A percentile compares a stretch with the other conserved stretches of the same genome.
These are phyloP conservation scores for Bothriochloa decipiens DNA, from an alignment of 176 grass and related monocot genomes.

Conservation along the genomic window DNA sequence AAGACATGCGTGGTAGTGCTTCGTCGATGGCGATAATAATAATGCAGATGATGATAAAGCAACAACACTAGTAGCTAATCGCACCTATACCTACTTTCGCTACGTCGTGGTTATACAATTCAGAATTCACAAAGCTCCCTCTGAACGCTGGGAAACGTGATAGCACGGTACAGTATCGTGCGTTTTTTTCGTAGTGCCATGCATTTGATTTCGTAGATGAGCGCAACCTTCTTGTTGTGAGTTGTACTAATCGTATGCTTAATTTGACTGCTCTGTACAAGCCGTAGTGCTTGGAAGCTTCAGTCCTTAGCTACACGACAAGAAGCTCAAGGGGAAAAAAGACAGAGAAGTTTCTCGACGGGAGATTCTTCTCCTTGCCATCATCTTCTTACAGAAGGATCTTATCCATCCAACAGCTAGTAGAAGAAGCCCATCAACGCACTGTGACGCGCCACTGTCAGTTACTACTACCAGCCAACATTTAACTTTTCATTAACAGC, in stretches of 20 bases:
- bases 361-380: neutral
- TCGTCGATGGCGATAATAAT: neutral
- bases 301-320: neutral
- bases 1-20: neutral
- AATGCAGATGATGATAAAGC: neutral
- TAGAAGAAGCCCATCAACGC: neutral
- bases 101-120: no score
- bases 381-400: neutral
- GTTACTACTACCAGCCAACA: neutral
- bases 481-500: neutral
- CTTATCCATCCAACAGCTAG: neutral
- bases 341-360: constrained; percentile 18
- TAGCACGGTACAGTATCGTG: no score
- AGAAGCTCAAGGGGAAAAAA: neutral
- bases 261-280: neutral
- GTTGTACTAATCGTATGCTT: neutral
- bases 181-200: no score
- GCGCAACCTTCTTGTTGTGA: no score
- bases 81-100: neutral
- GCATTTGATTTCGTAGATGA: no score
- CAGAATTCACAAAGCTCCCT: no score
- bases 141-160: neutral
- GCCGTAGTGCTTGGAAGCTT: neutral
- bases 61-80: constrained; percentile 1
- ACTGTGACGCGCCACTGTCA: neutral